Evolutionary conservation across 2,329 filamentous ascomycete genomes (phyloP).

Genomic region (Cordyceps fumosorosea): DNA sequence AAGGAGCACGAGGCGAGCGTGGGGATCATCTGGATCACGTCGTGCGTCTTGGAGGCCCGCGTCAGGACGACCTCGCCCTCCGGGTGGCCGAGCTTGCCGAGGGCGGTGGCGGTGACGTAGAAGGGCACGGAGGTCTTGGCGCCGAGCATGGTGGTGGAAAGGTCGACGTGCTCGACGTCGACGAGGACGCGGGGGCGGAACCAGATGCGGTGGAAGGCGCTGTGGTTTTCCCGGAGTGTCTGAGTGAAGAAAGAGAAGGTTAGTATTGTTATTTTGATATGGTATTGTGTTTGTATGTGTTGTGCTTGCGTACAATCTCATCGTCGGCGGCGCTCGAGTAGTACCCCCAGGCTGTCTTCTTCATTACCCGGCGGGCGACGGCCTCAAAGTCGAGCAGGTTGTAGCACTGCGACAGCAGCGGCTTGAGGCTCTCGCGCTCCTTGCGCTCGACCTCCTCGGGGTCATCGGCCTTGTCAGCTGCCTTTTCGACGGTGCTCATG

Average conservation of each 20-base stretch:
- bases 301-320: conserved; percentile 30
- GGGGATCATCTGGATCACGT: conserved; percentile 97
- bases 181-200: conserved; percentile 86
- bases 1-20: conserved; percentile 95
- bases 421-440: conserved; percentile 69
- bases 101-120: conserved; percentile 92
- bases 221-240: conserved; percentile 94
- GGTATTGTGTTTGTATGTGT: too few relatives aligned
- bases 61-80: conserved; percentile 94
- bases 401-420: conserved; percentile 78
- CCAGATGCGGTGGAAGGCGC: conserved; percentile 94
- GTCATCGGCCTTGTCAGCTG: conserved; percentile 60
- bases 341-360: conserved; percentile 94
- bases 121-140: conserved; percentile 79
- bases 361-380: conserved; percentile 85
- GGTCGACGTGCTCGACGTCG: conserved; percentile 82
- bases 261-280: neutral
- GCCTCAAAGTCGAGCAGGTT: conserved; percentile 95
- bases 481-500: conserved; percentile 72
- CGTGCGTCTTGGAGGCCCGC: conserved; percentile 73
- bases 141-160: conserved; percentile 89
- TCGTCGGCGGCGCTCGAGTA: conserved; percentile 78
- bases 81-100: conserved; percentile 88
- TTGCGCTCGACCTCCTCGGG: conserved; percentile 57
- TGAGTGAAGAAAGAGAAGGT: conserved; percentile 26